phyloP scores from a whole-genome alignment of 352 stramenopile genomes.

The Blastocystis sp. region DNA sequence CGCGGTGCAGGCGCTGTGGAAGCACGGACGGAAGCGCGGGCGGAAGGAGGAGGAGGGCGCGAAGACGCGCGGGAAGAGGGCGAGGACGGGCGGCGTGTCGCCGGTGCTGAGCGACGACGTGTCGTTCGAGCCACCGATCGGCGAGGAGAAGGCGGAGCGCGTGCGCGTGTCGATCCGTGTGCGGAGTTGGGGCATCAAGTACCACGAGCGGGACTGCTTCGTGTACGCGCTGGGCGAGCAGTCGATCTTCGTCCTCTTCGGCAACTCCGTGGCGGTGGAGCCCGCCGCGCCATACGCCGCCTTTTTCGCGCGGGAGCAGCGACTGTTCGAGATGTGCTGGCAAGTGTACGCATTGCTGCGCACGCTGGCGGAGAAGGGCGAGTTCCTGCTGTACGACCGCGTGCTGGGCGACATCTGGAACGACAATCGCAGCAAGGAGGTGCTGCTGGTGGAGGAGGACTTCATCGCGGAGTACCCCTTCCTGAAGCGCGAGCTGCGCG shows the following conservation, averaged over 20 bases:
- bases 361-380: not conserved
- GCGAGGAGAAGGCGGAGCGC: not conserved
- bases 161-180: slow-evolving; percentile 8
- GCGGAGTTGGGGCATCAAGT: slow-evolving; percentile 44
- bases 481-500: slow-evolving; percentile 15
- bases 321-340: slow-evolving; percentile 16
- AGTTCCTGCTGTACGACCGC: not conserved
- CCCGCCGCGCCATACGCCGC: not conserved
- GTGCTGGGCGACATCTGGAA: slow-evolving; percentile 46
- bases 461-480: slow-evolving; percentile 35
- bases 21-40: not conserved
- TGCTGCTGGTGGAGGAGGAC: slow-evolving; percentile 45
- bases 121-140: not conserved
- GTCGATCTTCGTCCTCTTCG: slow-evolving; percentile 2
- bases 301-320: not conserved
- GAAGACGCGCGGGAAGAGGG: not conserved
- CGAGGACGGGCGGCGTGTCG: not conserved
- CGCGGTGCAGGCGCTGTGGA: not conserved
- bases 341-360: not conserved
- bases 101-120: not conserved
- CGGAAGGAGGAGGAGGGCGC: not conserved
- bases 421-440: not conserved
- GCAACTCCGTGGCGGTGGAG: not conserved
- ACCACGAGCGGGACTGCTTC: not conserved
- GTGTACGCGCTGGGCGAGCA: slow-evolving; percentile 18